phyloP scores from a whole-genome alignment of 176 grass and related monocot genomes.

The Aegilops tauschii region DNA sequence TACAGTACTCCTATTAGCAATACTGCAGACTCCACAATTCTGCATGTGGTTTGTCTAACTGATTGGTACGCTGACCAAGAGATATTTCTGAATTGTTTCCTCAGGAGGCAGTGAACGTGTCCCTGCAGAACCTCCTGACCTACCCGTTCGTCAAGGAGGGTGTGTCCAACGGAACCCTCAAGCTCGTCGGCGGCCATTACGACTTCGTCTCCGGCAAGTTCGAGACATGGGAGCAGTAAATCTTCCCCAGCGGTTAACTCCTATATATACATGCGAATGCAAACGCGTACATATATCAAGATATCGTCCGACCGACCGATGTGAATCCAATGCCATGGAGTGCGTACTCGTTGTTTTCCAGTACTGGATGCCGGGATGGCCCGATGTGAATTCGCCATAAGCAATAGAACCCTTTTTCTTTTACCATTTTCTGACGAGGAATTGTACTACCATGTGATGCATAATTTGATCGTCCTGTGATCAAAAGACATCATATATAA shows the following conservation, averaged over 20 bases:
- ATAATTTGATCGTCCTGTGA: slow-evolving; percentile 37
- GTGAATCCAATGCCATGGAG: slow-evolving; percentile 2
- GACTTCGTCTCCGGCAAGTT: slow-evolving; percentile 81
- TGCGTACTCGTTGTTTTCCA: not conserved
- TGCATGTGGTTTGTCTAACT: not conserved
- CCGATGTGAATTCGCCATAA: slow-evolving; percentile 30
- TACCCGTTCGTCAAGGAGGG: slow-evolving; percentile 86
- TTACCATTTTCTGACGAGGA: slow-evolving; percentile 29
- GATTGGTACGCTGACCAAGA: not conserved
- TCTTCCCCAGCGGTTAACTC: not conserved
- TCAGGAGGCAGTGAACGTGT: slow-evolving; percentile 71
- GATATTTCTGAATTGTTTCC: not conserved
- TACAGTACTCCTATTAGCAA: not conserved
- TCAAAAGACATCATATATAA: slow-evolving; percentile 35
- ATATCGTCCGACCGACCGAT: not conserved
- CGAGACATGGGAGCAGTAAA: slow-evolving; percentile 51
- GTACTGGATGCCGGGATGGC: slow-evolving; percentile 6
- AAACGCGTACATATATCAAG: not conserved
- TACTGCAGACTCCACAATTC: not conserved
- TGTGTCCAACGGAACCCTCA: slow-evolving; percentile 51
- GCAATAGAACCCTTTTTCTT: not conserved
- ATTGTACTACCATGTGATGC: slow-evolving; percentile 31
- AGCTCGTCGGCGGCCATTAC: slow-evolving; percentile 69
- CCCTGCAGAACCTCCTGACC: slow-evolving; percentile 60
- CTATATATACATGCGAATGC: not conserved